These are phyloP conservation scores for Sarcocystis neurona DNA, from an alignment of 169 alveolate genomes.

Conservation along the genomic window DNA sequence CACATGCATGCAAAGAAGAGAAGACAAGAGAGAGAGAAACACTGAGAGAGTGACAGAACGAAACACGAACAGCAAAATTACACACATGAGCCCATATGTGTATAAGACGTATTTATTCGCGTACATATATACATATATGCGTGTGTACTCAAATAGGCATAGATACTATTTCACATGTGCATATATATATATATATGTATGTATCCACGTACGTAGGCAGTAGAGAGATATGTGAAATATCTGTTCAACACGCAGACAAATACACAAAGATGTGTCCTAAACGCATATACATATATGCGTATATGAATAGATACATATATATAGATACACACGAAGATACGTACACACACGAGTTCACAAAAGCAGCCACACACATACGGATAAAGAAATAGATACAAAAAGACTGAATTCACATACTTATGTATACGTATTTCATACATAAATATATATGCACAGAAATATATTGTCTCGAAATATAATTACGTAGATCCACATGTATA, in stretches of 20 bases:
- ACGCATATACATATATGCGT: conserved; percentile 42
- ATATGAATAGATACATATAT: not conserved
- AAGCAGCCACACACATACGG: not conserved
- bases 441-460: not conserved
- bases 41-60: not conserved
- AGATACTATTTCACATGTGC: not conserved
- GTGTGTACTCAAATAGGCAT: not conserved
- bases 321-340: not conserved
- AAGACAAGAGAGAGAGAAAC: not conserved
- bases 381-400: not conserved
- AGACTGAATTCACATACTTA: not conserved
- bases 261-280: no score
- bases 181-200: not conserved
- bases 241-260: not conserved
- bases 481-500: no score
- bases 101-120: not conserved
- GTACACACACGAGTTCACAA: not conserved
- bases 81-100: not conserved
- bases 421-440: not conserved
- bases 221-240: not conserved
- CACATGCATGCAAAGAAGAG: not conserved
- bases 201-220: not conserved
- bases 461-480: no score
- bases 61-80: not conserved
- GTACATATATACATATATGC: not conserved